Base-by-base conservation (phyloP, 2,329 filamentous ascomycete genomes). In the Aspergillus amoenus region DNA sequence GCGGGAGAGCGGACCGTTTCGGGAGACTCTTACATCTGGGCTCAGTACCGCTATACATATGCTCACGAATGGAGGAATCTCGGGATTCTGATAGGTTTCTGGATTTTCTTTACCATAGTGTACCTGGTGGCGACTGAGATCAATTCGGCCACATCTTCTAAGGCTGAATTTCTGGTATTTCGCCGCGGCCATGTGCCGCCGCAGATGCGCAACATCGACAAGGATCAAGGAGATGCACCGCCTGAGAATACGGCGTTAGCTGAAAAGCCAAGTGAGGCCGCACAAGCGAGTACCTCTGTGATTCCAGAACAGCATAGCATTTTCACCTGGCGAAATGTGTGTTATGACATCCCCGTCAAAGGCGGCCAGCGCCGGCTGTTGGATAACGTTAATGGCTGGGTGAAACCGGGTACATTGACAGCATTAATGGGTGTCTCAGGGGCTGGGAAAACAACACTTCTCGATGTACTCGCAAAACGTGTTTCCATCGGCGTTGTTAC, bases 101-200 rank as follows among this genome's bases (percentile, higher is more conserved):
- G 88, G 51, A 63, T 89, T 30, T 83, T 81, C 55, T 90, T 90
- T 74, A 82, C 87, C 74, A 57, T 72, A 3, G 63, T 87, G 1
- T 90, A 91, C 72, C 82, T 90, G 50, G 45, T 83, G 15, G 83
- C 84, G 0, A 81, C 82, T 0, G 88, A 91, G 66, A 62, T 88
- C 63, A 89, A 89, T 70, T 86, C 87, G 0, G 78, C 82, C 1
- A 84, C 82, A 0, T 76, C 78, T 2, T 88, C 84, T 51, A 86
- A 82, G 1, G 88, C 86, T 0, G 88, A 92, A 66, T 82, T 86
- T 1, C 80, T 92, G 1, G 84, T 91, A 9, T 91, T 90, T 69
- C 81, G 79, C 39, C 76, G 81, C 5, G 83, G 84, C 2, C 77
- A 81, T 49, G 78, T 83, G 6, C 82, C 83, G 0, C 61, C 69